Base-by-base conservation (phyloP, 148 eudicot genomes). In the Drosera capensis region DNA sequence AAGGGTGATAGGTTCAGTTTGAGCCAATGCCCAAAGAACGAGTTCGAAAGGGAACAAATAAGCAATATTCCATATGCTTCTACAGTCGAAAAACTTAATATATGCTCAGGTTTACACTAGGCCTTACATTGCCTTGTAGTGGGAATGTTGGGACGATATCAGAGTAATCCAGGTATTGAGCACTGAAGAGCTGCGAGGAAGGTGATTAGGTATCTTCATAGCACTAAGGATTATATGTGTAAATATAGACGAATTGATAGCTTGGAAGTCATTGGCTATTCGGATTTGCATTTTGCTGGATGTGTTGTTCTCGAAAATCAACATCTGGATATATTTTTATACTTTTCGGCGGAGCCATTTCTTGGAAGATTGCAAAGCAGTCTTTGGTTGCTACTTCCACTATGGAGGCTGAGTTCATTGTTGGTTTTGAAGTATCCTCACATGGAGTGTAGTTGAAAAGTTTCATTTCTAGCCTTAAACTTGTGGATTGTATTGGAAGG, bases 381-480 rank as follows among this genome's bases (percentile, higher is more conserved):
- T 20, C n/a, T n/a, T n/a, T n/a, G n/a, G n/a, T n/a, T n/a, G n/a
- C n/a, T n/a, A n/a, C n/a, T n/a, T n/a, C n/a, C n/a, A n/a, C n/a
- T n/a, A n/a, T n/a, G n/a, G n/a, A n/a, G n/a, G n/a, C n/a, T n/a
- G n/a, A n/a, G n/a, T n/a, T n/a, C n/a, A n/a, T n/a, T n/a, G n/a
- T n/a, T n/a, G n/a, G n/a, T n/a, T n/a, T n/a, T n/a, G n/a, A n/a
- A n/a, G n/a, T n/a, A n/a, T n/a, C n/a, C n/a, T n/a, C n/a, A n/a
- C n/a, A n/a, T n/a, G n/a, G n/a, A 43, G 28, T 35, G 14, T 55
- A 50, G 38, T 20, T 23, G 20, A 43, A 20, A 26, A 43, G 40
- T 43, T 54, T 54, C n/a, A 43, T 43, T 18, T 29, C 12, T 20
- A 19, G 54, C 16, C 25, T 49, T 49, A 49, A 8, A 36, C 13